Base-by-base conservation (phyloP, 768 basidiomycete species). In the Hypholoma sublateritium region DNA sequence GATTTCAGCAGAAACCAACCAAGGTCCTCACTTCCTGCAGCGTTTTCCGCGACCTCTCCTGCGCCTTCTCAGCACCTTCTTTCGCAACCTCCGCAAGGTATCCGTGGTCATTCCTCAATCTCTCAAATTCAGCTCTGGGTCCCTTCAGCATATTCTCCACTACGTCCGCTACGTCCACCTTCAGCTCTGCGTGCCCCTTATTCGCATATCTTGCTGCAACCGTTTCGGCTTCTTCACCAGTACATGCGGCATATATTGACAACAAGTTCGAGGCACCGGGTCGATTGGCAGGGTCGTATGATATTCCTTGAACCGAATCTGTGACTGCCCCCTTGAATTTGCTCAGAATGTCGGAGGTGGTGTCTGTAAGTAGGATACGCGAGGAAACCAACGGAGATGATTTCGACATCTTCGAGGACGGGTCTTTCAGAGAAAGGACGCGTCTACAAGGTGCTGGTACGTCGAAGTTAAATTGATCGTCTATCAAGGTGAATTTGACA, bases 341-440 rank as follows among this genome's bases (percentile, higher is more conserved):
- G 22, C 77, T 66, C 45, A 69, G 67, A 44, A 96, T 92, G 65
- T 82, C 71, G 1, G 72, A 62, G 9, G 81, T 69, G 0, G 82
- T 72, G 67, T 98, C 95, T 22, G 90, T 95, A 37, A 98, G 79
- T 54, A 93, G 80, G 66, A 98, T 93, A 22, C 95, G 88, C 0
- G 94, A 95, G 14, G 83, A 72, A 1, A 83, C 57, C 67, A 92
- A 86, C 0, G 87, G 88, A 0, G 93, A 81, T 0, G 95, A 98
- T 70, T 98, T 98, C 35, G 95, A 97, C 95, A 98, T 98, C 69
- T 98, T 98, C 3, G 87, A 81, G 0, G 78, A 75, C 0, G 94
- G 91, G 67, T 95, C 90, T 56, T 85, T 86, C 16, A 98, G 85
- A 2, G 94, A 95, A 22, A 96, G 82, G 16, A 98, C 80, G 6